Evolutionary conservation across 768 basidiomycete species (phyloP).

Genomic region (Mycena pura): DNA sequence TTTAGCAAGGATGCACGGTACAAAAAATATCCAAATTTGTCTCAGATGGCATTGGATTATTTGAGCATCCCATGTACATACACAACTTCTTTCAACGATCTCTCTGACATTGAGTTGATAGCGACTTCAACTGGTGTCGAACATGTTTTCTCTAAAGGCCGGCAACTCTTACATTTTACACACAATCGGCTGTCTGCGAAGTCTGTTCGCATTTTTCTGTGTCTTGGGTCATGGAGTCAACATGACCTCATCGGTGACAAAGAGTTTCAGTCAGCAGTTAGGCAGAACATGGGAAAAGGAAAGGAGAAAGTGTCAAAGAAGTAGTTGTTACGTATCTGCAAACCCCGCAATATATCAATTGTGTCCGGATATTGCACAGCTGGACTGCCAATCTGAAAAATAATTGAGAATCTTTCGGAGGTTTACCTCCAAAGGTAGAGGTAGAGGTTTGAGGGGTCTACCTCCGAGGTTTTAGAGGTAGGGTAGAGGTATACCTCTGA

Average conservation of each 20-base stretch:
- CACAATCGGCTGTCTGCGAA: slow-evolving; percentile 16
- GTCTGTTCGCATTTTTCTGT: slow-evolving; percentile 23
- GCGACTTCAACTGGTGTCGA: slow-evolving; percentile 30
- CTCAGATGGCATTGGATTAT: slow-evolving; percentile 25
- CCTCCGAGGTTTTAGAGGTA: no score
- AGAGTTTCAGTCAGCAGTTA: background rate
- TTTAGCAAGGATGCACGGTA: no score
- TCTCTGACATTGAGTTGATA: background rate
- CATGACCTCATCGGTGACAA: slow-evolving; percentile 18
- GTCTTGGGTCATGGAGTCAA: slow-evolving; percentile 26
- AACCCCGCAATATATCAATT: no score
- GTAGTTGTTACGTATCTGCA: no score
- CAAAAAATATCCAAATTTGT: slow-evolving; percentile 27
- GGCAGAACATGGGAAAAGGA: background rate
- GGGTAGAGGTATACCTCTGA: no score
- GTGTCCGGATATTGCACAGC: no score
- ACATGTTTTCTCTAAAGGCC: slow-evolving; percentile 26
- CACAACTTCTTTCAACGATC: background rate
- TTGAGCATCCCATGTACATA: slow-evolving; percentile 23
- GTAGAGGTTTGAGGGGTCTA: no score
- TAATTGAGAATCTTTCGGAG: no score
- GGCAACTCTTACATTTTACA: slow-evolving; percentile 28
- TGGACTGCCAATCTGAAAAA: no score
- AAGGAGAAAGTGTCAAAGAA: no score
- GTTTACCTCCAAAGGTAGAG: no score